Evolutionary conservation across 192 early-diverging fungal species (phyloP), one percentile per base, ranked within the genome.

Genomic region (Chytriomyces confervae): DNA sequence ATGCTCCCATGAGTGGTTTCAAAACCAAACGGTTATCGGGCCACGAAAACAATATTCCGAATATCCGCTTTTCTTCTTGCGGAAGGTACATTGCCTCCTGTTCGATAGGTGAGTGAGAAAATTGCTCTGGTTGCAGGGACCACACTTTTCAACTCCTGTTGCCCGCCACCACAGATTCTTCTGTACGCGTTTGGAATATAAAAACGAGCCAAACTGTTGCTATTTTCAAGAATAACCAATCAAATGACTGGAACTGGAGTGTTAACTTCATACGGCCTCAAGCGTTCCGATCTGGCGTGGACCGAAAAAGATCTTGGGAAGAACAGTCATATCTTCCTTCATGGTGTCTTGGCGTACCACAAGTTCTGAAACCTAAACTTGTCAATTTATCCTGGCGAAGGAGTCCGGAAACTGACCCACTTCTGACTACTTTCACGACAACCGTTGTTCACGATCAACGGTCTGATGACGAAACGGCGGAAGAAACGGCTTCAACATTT

Each of bases 41-140:
- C 0, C 91, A 92, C 72, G 73, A 66, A 7, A 84, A 92, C 66
- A 92, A 92, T 79, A 84, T 92, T 29, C 91, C 91, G 0, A 83
- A 79, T 43, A 81, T 92, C 20, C 76, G 81, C 8, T 90, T 92
- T 62, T 87, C 82, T 65, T 49, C 73, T 4, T 87, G 88, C 27
- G 91, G 90, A 9, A 45, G 60, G 11, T 92, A 84, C 77, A 20
- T 92, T 11, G 90, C 84, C 11, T 86, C 82, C 3, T 79, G 87
- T 18, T 89, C 87, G 18, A 83, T 92, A 10, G 91, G 90, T 75
- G 47, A 49, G 0, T 57, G 53, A n/a, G 53, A 57, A 36, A 36
- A 36, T 36, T 36, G 36, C 2, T 36, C 36, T 36, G 36, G 36
- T 36, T 36, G 0, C 36, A 36, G 36, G 3, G 36, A 36, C 36